A percentile compares a stretch with the other conserved stretches of the same genome.
These are phyloP conservation scores for Pseudopyrenochaeta lycopersici DNA, from an alignment of 2,329 filamentous ascomycete species.

Conservation along the genomic window DNA sequence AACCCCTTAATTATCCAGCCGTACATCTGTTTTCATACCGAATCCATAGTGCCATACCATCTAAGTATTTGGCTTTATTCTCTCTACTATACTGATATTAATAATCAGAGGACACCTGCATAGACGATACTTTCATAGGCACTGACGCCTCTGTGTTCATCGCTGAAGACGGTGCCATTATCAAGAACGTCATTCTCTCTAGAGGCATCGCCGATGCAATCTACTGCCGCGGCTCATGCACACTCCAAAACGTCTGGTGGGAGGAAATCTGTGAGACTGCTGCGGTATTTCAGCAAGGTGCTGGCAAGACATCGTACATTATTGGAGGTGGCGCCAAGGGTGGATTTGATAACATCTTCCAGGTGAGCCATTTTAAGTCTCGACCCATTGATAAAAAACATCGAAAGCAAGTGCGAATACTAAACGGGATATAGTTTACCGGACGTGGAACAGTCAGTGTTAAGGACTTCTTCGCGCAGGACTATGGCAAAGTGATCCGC, in stretches of 20 bases:
- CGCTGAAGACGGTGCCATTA: constrained; percentile 56
- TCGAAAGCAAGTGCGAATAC: background rate
- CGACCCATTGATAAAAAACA: too few relatives aligned
- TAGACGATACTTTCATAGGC: constrained; percentile 16
- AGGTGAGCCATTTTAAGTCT: constrained; percentile 18
- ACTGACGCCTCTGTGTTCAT: constrained; percentile 54
- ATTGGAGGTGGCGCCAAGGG: constrained; percentile 38
- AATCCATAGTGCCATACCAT: too few relatives aligned
- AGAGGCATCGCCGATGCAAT: constrained; percentile 53
- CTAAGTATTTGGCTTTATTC: too few relatives aligned
- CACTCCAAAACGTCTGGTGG: constrained; percentile 38
- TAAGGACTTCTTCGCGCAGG: constrained; percentile 40
- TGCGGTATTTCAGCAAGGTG: constrained; percentile 39
- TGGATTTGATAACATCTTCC: constrained; percentile 28
- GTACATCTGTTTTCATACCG: too few relatives aligned
- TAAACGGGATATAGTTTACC: constrained; percentile 19
- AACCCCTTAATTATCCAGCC: too few relatives aligned
- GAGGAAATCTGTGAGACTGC: constrained; percentile 51
- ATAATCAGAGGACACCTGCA: constrained; percentile 11
- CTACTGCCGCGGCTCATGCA: constrained; percentile 59
- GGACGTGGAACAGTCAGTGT: constrained; percentile 42
- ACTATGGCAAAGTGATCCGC: constrained; percentile 43
- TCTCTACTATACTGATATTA: background rate
- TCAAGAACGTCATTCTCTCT: constrained; percentile 62
- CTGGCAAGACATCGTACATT: constrained; percentile 31